phyloP scores from a whole-genome alignment of 1,284 basidiomycete genomes.

The Afroboletus lepidellus region DNA sequence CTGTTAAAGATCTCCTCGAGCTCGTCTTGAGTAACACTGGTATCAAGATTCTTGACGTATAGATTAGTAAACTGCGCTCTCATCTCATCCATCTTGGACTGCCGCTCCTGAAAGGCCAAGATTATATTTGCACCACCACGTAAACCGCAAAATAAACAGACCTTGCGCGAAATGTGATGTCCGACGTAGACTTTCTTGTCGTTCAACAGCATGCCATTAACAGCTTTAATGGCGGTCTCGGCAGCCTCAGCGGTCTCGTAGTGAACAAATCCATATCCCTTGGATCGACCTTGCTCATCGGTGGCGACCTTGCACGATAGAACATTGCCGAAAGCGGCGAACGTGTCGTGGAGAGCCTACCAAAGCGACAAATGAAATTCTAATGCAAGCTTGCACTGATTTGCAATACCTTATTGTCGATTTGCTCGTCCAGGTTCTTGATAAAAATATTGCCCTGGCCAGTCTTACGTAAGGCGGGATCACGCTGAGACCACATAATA shows the following conservation, averaged over 20 bases:
- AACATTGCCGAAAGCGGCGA: slow-evolving; percentile 98
- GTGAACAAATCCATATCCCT: slow-evolving; percentile 98
- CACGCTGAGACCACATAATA: slow-evolving; percentile 99
- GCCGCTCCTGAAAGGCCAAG: slow-evolving; percentile 66
- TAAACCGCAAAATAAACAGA: slow-evolving; percentile 33
- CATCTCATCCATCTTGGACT: slow-evolving; percentile 98
- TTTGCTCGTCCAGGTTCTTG: slow-evolving; percentile 98
- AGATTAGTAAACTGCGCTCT: slow-evolving; percentile 97
- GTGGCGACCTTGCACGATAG: slow-evolving; percentile 99
- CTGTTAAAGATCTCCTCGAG: slow-evolving; percentile 82
- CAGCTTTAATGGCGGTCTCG: slow-evolving; percentile 94
- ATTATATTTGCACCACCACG: background rate
- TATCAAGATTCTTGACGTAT: slow-evolving; percentile 96
- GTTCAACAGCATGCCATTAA: slow-evolving; percentile 99
- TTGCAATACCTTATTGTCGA: slow-evolving; percentile 90
- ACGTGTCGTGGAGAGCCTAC: slow-evolving; percentile 97
- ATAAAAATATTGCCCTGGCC: slow-evolving; percentile 99
- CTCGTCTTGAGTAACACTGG: slow-evolving; percentile 83
- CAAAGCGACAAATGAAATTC: slow-evolving; percentile 4
- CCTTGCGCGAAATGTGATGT: slow-evolving; percentile 96
- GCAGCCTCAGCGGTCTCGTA: slow-evolving; percentile 98
- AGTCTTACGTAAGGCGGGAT: slow-evolving; percentile 98
- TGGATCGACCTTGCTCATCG: slow-evolving; percentile 89
- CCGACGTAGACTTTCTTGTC: slow-evolving; percentile 99
- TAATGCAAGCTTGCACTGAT: background rate